Evolutionary conservation across 495 filamentous ascomycete genomes (phyloP), one percentile per base, ranked within the genome.

Genomic region (Poronia punctata): DNA sequence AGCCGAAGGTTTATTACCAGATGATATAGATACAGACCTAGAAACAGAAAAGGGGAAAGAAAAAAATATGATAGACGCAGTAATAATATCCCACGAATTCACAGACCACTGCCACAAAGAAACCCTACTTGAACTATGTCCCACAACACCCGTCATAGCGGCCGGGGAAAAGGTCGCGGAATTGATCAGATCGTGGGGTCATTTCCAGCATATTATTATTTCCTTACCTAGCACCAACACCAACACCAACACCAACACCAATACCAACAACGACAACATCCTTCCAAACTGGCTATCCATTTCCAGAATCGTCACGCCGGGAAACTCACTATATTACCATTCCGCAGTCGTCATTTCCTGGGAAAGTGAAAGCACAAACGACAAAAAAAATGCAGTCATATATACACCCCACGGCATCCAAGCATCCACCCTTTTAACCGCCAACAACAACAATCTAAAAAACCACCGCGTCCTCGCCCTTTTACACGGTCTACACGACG

Each of bases 361-460:
- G 54, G 20, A 58, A 11, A 6, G 30, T 16, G 39, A 34, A 9
- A 29, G 32, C 9, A 18, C 28, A 5, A 5, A 25, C n/a, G 10
- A 40, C 20, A 53, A 35, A 20, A 57, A 57, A 0, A 68, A 78
- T 49, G 68, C 60, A 5, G 46, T 79, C n/a, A 55, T 79, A 35
- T 78, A 79, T 48, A 71, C 73, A 3, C 76, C 75, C 8, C 76
- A 79, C 42, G 74, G 76, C 14, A 71, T 79, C 17, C 51, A 56
- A 7, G 50, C 59, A 5, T 30, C 43, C 1, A 56, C 64, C 17
- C 53, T 76, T 4, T 22, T 39, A 0, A 48, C 56, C 9, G 38
- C 76, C 7, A 38, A 46, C 4, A 24, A 27, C 24, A n/a, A n/a
- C 24, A 7, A 27, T 7, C 7, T 7, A 3, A 70, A 70, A 19